Conservation (phyloP, 257 asterid genomes). For the Solanum virginianum region DNA sequence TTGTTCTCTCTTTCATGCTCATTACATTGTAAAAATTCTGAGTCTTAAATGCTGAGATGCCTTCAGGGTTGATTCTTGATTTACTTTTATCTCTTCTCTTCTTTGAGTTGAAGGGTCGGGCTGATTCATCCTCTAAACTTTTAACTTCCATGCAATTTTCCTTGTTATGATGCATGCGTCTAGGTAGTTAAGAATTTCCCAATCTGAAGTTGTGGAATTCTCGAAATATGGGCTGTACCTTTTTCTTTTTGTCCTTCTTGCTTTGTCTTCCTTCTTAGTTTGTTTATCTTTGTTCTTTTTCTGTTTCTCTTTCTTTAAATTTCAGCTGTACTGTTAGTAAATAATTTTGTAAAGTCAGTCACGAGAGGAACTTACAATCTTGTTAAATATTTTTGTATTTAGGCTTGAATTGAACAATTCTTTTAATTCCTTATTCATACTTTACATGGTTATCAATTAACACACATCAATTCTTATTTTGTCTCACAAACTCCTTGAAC, state of each 20-base stretch:
- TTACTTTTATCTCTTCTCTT: not conserved
- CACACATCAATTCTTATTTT: not conserved
- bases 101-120: not conserved
- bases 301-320: not conserved
- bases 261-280: not conserved
- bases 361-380: not conserved
- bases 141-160: too few relatives aligned
- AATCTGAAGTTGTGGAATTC: too few relatives aligned
- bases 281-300: not conserved
- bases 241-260: not conserved
- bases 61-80: not conserved
- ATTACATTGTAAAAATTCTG: not conserved
- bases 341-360: not conserved
- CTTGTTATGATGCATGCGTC: too few relatives aligned
- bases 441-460: not conserved
- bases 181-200: too few relatives aligned
- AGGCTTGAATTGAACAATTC: not conserved
- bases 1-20: not conserved
- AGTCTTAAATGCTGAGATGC: not conserved
- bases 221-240: too few relatives aligned
- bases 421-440: not conserved
- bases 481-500: not conserved
- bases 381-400: not conserved
- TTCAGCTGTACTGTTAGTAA: not conserved
- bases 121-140: too few relatives aligned